phyloP scores from a whole-genome alignment of 495 filamentous ascomycete genomes.

The Daldinia caldariorum region DNA sequence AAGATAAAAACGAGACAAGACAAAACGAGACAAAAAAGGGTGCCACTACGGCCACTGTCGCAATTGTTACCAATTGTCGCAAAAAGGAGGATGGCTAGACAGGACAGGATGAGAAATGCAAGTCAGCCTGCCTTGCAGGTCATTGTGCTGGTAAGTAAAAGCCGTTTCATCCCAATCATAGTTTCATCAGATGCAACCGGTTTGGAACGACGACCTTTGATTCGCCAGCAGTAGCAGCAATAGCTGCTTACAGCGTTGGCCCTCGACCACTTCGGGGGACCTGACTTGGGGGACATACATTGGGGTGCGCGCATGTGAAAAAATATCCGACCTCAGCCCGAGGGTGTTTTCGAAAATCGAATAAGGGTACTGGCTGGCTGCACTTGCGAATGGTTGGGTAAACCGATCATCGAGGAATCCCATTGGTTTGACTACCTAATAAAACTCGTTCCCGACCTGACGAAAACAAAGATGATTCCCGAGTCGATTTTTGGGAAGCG shows the following conservation, averaged over 20 bases:
- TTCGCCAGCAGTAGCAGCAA: constrained; percentile 20
- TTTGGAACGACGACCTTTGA: constrained; percentile 27
- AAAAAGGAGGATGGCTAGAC: constrained; percentile 30
- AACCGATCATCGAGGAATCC: neutral
- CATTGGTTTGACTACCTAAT: neutral
- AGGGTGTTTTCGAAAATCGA: constrained; percentile 7
- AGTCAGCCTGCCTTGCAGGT: constrained; percentile 72
- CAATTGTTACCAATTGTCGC: constrained; percentile 27
- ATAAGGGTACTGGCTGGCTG: neutral
- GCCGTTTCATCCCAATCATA: constrained; percentile 30
- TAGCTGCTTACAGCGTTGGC: constrained; percentile 9
- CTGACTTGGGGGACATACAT: no score
- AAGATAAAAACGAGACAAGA: neutral
- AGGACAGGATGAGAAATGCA: constrained; percentile 31
- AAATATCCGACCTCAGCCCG: constrained; percentile 27
- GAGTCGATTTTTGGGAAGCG: neutral
- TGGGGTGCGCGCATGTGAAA: constrained; percentile 18
- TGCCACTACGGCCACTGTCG: neutral
- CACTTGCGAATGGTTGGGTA: neutral
- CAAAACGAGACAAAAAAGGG: constrained; percentile 1
- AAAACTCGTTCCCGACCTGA: neutral
- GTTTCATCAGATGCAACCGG: constrained; percentile 28
- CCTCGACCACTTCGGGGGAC: constrained; percentile 17
- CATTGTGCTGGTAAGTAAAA: constrained; percentile 77
- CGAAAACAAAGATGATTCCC: neutral